phyloP scores from a whole-genome alignment of 140 eudicot species.

The Ambrosia hybrid region DNA sequence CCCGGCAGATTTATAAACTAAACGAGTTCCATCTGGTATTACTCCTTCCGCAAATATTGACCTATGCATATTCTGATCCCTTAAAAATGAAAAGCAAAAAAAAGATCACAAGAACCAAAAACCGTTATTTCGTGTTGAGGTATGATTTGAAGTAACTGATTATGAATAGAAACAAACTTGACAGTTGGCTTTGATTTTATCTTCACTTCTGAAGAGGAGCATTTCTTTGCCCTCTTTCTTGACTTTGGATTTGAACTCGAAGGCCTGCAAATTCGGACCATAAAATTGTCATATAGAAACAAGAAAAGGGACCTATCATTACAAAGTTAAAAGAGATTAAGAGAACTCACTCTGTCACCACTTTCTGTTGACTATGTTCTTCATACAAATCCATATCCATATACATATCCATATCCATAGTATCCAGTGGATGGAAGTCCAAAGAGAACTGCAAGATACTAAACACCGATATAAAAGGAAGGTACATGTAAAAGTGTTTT shows the following conservation, averaged over 20 bases:
- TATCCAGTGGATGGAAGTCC: slow-evolving; percentile 23
- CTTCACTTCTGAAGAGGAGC: slow-evolving; percentile 24
- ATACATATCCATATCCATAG: slow-evolving; percentile 20
- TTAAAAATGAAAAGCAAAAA: background rate
- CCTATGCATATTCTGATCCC: too few species aligned
- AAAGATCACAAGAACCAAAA: slow-evolving; percentile 1
- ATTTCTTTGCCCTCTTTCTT: slow-evolving; percentile 29
- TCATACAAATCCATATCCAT: slow-evolving; percentile 10
- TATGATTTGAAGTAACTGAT: background rate
- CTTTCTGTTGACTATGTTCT: slow-evolving; percentile 33
- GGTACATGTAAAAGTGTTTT: background rate
- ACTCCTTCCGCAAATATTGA: slow-evolving; percentile 41
- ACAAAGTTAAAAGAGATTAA: slow-evolving; percentile 11
- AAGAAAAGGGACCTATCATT: slow-evolving; percentile 6
- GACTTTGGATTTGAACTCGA: slow-evolving; percentile 29
- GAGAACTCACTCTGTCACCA: slow-evolving; percentile 43
- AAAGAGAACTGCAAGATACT: slow-evolving; percentile 15
- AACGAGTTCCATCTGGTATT: slow-evolving; percentile 62
- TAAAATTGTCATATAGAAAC: slow-evolving; percentile 21
- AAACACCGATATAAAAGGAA: slow-evolving; percentile 8
- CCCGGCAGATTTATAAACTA: slow-evolving; percentile 58
- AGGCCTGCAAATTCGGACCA: slow-evolving; percentile 37
- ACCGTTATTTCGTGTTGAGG: slow-evolving; percentile 17
- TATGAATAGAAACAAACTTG: slow-evolving; percentile 41
- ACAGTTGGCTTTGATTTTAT: slow-evolving; percentile 41